Base-by-base conservation (phyloP, 306 rosid species). In the Prunus mira region DNA sequence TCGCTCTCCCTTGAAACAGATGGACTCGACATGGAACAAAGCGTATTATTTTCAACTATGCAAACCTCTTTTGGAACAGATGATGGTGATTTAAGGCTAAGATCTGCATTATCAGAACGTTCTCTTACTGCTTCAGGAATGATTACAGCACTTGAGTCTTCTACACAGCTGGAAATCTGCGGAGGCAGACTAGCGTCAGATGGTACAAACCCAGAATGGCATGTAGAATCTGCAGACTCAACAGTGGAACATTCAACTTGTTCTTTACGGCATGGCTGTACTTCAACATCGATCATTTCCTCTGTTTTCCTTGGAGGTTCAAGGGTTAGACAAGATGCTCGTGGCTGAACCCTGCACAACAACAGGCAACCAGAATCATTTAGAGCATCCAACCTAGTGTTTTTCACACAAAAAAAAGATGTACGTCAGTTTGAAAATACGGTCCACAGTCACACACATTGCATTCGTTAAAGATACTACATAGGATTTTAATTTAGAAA, bases 311-410 rank as follows among this genome's bases (percentile, higher is more conserved):
- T 87, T 65, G 82, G 78, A 79, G 87, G 69, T 79, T 94, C 88
- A 2, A 24, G 63, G 65, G 85, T 79, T 74, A 89, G 91, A 65
- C 90, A 79, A 32, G 93, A 83, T 41, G 87, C 79, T 52, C 93
- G 89, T 12, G 97, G 87, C 69, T 51, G 80, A 28, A 81, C 85
- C 89, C 99, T 96, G 89, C 60, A 60, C 83, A 81, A 27, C 25
- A 54, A 76, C 67, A 86, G 54, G 72, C 28, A 73, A 61, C 64
- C 25, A 58, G 10, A 41, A 82, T n/a, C 63, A 68, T 22, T 81
- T 17, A 22, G 11, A 65, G 61, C 47, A 32, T 77, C 73, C 65
- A 22, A 67, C 22, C 73, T 62, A 77, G 32, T 68, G 56, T 19
- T 63, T 30, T n/a, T 17, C 22, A 3, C 22, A 32, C 7, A 3